Conservation (phyloP, 73 alveolate genomes). For the Diophrys appendiculata region DNA sequence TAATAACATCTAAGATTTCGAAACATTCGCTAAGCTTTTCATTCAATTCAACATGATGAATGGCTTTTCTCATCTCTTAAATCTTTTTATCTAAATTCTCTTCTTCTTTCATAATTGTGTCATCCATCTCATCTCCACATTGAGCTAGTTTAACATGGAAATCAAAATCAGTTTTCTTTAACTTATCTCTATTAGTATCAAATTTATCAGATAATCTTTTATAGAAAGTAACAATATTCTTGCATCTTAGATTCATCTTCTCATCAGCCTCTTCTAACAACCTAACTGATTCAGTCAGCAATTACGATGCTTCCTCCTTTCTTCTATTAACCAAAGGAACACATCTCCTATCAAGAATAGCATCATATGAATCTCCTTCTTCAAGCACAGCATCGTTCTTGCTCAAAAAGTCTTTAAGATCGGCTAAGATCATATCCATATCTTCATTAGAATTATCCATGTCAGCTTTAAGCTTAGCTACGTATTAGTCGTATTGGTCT, state of each 20-base stretch:
- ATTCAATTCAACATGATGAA: constrained; percentile 68
- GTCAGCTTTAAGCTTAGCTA: constrained; percentile 13
- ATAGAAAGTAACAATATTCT: constrained; percentile 46
- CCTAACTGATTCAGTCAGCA: constrained; percentile 44
- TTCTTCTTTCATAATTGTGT: constrained; percentile 46
- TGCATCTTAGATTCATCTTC: constrained; percentile 59
- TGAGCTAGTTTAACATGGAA: constrained; percentile 61
- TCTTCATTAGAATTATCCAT: constrained; percentile 49
- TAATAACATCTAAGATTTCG: constrained; percentile 59
- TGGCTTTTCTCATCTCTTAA: constrained; percentile 59
- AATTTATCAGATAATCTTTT: constrained; percentile 52
- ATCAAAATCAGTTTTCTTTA: constrained; percentile 47
- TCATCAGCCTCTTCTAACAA: constrained; percentile 69
- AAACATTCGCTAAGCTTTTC: constrained; percentile 59
- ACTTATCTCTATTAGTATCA: constrained; percentile 53
- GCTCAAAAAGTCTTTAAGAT: constrained; percentile 47
- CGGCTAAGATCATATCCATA: constrained; percentile 38
- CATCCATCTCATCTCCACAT: constrained; percentile 68
- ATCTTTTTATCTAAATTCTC: constrained; percentile 55
- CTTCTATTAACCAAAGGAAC: constrained; percentile 51
- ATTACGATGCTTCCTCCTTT: constrained; percentile 52
- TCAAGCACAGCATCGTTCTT: constrained; percentile 58
- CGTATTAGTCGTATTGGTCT: constrained; percentile 48
- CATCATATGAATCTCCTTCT: constrained; percentile 63
- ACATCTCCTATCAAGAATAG: constrained; percentile 41